These are phyloP conservation scores for Immersiporthe knoxdaviesiana DNA, from an alignment of 2,329 filamentous ascomycete genomes.

Conservation along the genomic window DNA sequence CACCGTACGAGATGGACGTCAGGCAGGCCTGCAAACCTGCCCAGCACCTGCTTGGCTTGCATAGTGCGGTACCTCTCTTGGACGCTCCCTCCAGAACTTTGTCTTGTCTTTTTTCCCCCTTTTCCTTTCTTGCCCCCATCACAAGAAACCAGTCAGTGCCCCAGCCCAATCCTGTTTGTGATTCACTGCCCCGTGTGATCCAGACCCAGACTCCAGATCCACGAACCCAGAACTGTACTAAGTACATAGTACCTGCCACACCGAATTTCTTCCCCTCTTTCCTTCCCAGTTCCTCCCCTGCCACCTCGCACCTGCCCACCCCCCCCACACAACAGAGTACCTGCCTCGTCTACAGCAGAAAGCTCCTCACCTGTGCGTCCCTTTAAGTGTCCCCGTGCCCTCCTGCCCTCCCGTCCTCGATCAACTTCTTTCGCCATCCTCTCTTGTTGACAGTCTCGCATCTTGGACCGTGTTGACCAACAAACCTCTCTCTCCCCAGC, in stretches of 20 bases:
- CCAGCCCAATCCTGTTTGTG: constrained; percentile 19
- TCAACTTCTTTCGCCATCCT: constrained; percentile 1
- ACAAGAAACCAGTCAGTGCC: constrained; percentile 18
- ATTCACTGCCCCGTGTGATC: constrained; percentile 22
- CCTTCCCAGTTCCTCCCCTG: constrained; percentile 6
- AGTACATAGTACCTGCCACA: constrained; percentile 5
- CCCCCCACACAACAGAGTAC: not conserved
- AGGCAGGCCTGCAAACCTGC: constrained; percentile 2
- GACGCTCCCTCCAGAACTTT: not conserved
- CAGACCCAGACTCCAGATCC: constrained; percentile 16
- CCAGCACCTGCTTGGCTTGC: not conserved
- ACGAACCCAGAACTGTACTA: no score
- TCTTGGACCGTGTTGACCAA: constrained; percentile 23
- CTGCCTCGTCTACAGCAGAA: constrained; percentile 2
- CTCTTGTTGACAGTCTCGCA: constrained; percentile 21
- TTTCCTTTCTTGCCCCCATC: not conserved
- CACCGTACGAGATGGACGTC: not conserved
- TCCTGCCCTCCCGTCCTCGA: not conserved
- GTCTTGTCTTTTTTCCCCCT: not conserved
- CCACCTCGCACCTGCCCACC: constrained; percentile 3
- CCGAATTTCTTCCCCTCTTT: not conserved
- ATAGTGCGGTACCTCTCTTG: not conserved
- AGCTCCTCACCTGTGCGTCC: constrained; percentile 15
- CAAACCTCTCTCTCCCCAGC: constrained; percentile 7
- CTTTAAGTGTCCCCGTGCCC: constrained; percentile 24